Base-by-base conservation (phyloP, 164 flowering plant species). In the Sedum album region DNA sequence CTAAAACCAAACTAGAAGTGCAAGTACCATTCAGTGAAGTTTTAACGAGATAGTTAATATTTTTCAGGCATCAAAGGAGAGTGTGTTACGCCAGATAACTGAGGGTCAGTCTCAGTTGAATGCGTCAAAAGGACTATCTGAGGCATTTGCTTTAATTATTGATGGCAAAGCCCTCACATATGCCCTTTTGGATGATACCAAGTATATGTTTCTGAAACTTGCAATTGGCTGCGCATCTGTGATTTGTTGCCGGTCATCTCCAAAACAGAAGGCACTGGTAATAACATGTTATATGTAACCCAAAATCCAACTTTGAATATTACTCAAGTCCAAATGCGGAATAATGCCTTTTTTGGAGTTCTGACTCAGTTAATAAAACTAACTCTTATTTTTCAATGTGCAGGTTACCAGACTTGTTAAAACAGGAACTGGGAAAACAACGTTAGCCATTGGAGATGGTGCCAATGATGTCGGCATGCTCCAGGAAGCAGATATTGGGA, bases 401-500 rank as follows among this genome's bases (percentile, higher is more conserved):
- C 79, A 93, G 96, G 97, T 95, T 6, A 89, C 99, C 4, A 82
- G 91, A 77, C 74, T 95, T 26, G 99, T 92, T 10, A 95, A 95
- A 80, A 61, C 73, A 66, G 96, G 96, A 74, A 90, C 96, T 1
- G 82, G 88, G 60, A 92, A 84, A 74, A 89, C 93, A 63, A 92
- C 99, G 4, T 70, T 95, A 65, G 99, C 94, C 33, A 86, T 95
- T 72, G 98, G 98, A 17, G 99, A 95, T 75, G 99, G 99, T 63
- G 98, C 99, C 30, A 95, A 95, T 78, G 99, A 95, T 76, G 97
- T 92, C 35, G 99, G 97, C 49, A 95, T 95, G 99, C 99, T 95
- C 78, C 99, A 95, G 85, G 99, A 95, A 84, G 97, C 99, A 46
- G 99, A 95, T 76, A 89, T 95, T 70, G 99, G 99, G 35, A 69